Evolutionary conservation across 2,329 filamentous ascomycete species (phyloP).

Genomic region (Corinectria fuckeliana): DNA sequence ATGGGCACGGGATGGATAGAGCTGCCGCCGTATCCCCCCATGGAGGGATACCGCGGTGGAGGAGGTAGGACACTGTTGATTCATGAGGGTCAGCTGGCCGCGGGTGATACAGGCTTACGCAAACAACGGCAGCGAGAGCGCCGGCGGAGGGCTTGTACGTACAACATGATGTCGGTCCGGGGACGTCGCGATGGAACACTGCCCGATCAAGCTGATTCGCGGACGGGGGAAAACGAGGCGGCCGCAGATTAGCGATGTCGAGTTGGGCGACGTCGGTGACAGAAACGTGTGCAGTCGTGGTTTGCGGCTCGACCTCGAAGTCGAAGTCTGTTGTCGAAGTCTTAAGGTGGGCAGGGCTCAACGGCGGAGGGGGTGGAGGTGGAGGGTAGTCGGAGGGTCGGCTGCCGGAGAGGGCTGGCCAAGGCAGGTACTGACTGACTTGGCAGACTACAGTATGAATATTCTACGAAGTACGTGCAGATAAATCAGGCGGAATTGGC

Average conservation of each 20-base stretch:
- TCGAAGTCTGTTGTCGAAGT: not conserved
- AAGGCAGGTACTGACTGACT: constrained; percentile 9
- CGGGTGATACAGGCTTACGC: constrained; percentile 5
- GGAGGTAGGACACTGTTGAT: constrained; percentile 78
- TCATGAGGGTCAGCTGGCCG: constrained; percentile 28
- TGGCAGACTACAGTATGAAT: not conserved
- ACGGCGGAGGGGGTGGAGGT: constrained; percentile 18
- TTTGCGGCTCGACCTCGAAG: too few relatives aligned
- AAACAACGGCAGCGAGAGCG: constrained; percentile 12
- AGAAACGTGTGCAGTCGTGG: not conserved
- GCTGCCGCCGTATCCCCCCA: constrained; percentile 73
- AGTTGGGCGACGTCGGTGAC: constrained; percentile 1
- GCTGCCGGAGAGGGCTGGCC: constrained; percentile 15
- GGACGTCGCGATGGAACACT: not conserved
- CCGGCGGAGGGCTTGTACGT: constrained; percentile 19
- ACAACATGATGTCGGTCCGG: constrained; percentile 36
- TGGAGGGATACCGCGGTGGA: constrained; percentile 81
- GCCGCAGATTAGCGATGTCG: not conserved
- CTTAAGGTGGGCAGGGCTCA: constrained; percentile 1
- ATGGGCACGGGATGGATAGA: constrained; percentile 73
- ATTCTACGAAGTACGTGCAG: not conserved
- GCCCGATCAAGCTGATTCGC: not conserved
- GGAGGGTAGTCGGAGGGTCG: constrained; percentile 11
- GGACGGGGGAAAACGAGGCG: not conserved
- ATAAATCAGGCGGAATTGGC: not conserved